Base-by-base conservation (phyloP, 495 filamentous ascomycete genomes). In the Neurospora hispaniola region DNA sequence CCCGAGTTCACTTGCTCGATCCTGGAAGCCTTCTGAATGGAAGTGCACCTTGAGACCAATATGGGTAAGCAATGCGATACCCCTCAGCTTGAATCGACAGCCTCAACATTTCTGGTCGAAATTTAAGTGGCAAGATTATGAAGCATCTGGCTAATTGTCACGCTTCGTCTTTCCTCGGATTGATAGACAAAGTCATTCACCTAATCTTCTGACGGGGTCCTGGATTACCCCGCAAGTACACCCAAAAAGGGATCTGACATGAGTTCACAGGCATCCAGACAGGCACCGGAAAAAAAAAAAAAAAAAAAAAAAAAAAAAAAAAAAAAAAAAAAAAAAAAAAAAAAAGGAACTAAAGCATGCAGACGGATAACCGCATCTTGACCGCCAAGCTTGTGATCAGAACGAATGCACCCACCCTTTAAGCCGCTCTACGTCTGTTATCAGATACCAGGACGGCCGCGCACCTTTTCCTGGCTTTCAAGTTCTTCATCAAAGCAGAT, bases 311-410 rank as follows among this genome's bases (percentile, higher is more conserved):
- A 59, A 40, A 70, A 70, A 20, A n/a, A 48, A n/a, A n/a, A n/a
- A n/a, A n/a, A n/a, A n/a, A n/a, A n/a, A n/a, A n/a, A n/a, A n/a
- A n/a, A n/a, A n/a, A n/a, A n/a, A n/a, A n/a, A n/a, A n/a, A n/a
- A n/a, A n/a, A n/a, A n/a, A n/a, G n/a, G n/a, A n/a, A n/a, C n/a
- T n/a, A n/a, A n/a, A 73, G n/a, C 44, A 70, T 46, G 35, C 44
- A 27, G 38, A 46, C 73, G 75, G 73, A 35, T 66, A 73, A 62
- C 71, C 46, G 73, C 75, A 72, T 73, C 59, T 74, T 75, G 73
- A 73, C 73, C 75, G 73, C 73, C 71, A 44, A 71, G 75, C 71
- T 59, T 66, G 14, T 66, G 54, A 16, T 66, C 27, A 35, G 54
- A 66, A 35, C 54, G 7, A 27, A 66, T 66, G 54, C 54, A 35